Conservation (phyloP, 768 basidiomycete species). For the Hygrophorus pudorinus region DNA sequence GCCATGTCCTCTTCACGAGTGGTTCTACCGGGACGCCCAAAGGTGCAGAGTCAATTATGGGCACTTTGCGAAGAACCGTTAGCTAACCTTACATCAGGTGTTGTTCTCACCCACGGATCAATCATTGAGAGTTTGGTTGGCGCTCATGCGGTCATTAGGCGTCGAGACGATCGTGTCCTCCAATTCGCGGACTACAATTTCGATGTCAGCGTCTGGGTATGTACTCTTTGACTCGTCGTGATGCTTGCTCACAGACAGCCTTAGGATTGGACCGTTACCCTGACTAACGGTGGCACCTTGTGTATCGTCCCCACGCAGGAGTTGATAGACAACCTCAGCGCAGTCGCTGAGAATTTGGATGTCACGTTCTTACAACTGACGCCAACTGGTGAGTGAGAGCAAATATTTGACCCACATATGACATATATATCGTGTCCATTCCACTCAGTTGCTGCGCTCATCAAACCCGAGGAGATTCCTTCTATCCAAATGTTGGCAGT, state of each 20-base stretch:
- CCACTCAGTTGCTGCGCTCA: background rate
- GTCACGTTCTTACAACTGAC: background rate
- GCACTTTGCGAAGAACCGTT: too few relatives aligned
- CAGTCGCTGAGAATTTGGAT: background rate
- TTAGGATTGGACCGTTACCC: background rate
- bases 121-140: background rate
- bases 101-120: background rate
- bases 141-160: background rate
- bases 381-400: background rate
- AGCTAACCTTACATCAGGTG: background rate
- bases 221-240: background rate
- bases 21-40: constrained; percentile 2
- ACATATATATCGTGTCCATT: too few relatives aligned
- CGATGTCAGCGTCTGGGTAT: constrained; percentile 2
- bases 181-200: constrained; percentile 1
- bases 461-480: background rate
- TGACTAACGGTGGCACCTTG: background rate
- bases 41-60: background rate
- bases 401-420: too few relatives aligned
- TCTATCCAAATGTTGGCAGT: background rate
- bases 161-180: constrained; percentile 1
- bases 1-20: constrained; percentile 1
- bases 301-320: background rate
- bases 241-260: too few relatives aligned
- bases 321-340: background rate